phyloP scores from a whole-genome alignment of 306 rosid genomes.

The Dryas octopetala region DNA sequence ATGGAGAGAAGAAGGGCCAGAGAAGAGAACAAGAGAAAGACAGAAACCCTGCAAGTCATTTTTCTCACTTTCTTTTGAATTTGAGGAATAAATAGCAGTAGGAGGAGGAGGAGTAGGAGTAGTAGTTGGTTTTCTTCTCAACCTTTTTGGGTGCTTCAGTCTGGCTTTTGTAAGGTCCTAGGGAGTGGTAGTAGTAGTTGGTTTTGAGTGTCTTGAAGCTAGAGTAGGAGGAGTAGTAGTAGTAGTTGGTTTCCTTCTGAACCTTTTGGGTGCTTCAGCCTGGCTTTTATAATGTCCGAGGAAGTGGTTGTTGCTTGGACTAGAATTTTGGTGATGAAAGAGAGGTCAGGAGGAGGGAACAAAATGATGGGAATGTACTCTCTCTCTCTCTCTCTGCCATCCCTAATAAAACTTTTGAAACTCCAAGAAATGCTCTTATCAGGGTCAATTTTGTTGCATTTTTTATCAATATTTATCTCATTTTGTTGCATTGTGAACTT shows the following conservation, averaged over 20 bases:
- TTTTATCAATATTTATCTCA: not conserved
- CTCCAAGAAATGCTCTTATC: not conserved
- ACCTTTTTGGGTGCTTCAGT: conserved; percentile 27
- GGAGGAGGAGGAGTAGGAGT: not conserved
- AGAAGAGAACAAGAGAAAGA: conserved; percentile 44
- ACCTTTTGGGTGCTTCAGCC: conserved; percentile 26
- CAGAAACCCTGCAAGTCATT: conserved; percentile 37
- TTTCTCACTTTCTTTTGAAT: conserved; percentile 10
- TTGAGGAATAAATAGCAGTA: too few species aligned
- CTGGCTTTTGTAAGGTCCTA: conserved; percentile 58
- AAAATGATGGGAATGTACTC: conserved; percentile 51
- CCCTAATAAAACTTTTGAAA: not conserved
- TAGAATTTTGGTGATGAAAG: conserved; percentile 47
- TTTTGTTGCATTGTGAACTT: not conserved
- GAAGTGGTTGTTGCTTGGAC: conserved; percentile 62
- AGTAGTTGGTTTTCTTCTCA: conserved; percentile 22
- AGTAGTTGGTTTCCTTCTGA: conserved; percentile 21
- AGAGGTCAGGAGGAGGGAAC: conserved; percentile 42
- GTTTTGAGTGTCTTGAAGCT: conserved; percentile 17
- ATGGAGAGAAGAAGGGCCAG: conserved; percentile 45
- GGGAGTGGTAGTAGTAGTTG: conserved; percentile 35
- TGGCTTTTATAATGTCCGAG: conserved; percentile 60
- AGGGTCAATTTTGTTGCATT: conserved; percentile 11
- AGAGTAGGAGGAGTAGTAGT: conserved; percentile 26
- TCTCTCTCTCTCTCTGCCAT: conserved; percentile 8